Evolutionary conservation across 352 stramenopile species (phyloP).

Genomic region (Lagenidium giganteum): DNA sequence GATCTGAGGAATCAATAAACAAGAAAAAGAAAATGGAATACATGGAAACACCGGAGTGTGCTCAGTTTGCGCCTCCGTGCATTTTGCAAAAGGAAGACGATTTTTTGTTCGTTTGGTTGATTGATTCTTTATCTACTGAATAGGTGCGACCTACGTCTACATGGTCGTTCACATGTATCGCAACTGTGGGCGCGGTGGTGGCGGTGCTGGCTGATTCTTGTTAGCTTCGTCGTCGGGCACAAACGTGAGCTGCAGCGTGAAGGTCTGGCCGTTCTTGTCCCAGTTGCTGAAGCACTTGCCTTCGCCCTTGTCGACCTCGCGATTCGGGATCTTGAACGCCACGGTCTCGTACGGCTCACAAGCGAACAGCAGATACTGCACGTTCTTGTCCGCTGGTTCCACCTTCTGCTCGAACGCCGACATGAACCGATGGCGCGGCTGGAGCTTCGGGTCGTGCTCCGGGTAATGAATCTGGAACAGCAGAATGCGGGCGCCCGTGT

Average conservation of each 20-base stretch:
- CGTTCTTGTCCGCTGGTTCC: constrained; percentile 94
- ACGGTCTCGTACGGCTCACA: constrained; percentile 99
- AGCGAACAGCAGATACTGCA: constrained; percentile 97
- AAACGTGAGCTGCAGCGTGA: constrained; percentile 90
- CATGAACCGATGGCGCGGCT: constrained; percentile 99
- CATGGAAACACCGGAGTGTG: too few relatives aligned
- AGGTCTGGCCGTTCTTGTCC: constrained; percentile 95
- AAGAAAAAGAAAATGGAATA: too few relatives aligned
- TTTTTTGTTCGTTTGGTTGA: too few relatives aligned
- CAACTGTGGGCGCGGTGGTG: constrained; percentile 46
- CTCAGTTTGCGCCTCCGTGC: too few relatives aligned
- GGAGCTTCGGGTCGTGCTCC: constrained; percentile 89
- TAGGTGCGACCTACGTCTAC: constrained; percentile 1
- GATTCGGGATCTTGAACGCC: constrained; percentile 99
- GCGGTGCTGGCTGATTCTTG: constrained; percentile 37
- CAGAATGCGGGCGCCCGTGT: constrained; percentile 80
- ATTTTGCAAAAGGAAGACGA: too few relatives aligned
- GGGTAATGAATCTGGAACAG: constrained; percentile 97
- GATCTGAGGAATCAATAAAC: too few relatives aligned
- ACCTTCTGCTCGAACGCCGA: constrained; percentile 98
- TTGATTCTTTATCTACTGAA: neutral
- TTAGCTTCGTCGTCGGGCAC: constrained; percentile 12
- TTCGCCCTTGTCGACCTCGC: constrained; percentile 93
- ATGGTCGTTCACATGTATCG: constrained; percentile 18
- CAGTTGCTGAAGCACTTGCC: constrained; percentile 97